Conservation (phyloP, 495 filamentous ascomycete species). For the Staphylotrichum longicolle region DNA sequence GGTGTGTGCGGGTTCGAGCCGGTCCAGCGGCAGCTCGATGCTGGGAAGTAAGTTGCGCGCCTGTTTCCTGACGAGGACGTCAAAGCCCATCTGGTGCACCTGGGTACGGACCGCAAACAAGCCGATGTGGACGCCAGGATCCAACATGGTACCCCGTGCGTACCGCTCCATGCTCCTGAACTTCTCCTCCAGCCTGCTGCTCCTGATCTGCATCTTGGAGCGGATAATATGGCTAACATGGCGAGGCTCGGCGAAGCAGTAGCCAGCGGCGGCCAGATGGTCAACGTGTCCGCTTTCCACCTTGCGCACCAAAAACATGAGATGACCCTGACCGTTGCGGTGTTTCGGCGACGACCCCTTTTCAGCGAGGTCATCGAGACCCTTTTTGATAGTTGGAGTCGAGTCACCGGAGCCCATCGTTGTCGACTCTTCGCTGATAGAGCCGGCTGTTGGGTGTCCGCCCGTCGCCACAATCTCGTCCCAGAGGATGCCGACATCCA, state of each 20-base stretch:
- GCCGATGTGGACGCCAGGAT: slow-evolving; percentile 70
- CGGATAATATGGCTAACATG: slow-evolving; percentile 68
- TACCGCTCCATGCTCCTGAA: slow-evolving; percentile 63
- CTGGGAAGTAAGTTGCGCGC: slow-evolving; percentile 67
- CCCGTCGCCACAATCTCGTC: slow-evolving; percentile 73
- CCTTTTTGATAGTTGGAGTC: not conserved
- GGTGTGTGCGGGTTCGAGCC: slow-evolving; percentile 57
- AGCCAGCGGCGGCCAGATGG: slow-evolving; percentile 68
- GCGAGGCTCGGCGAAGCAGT: slow-evolving; percentile 66
- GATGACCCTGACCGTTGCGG: slow-evolving; percentile 60
- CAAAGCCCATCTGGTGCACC: slow-evolving; percentile 62
- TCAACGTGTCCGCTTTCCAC: slow-evolving; percentile 53
- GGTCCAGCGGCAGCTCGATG: slow-evolving; percentile 54
- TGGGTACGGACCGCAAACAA: slow-evolving; percentile 72
- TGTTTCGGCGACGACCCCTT: slow-evolving; percentile 34
- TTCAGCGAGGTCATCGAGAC: slow-evolving; percentile 26
- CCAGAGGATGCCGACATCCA: slow-evolving; percentile 70
- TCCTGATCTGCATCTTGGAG: slow-evolving; percentile 66
- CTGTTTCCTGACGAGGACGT: slow-evolving; percentile 67
- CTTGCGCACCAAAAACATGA: slow-evolving; percentile 76
- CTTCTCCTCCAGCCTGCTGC: slow-evolving; percentile 50
- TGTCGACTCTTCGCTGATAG: slow-evolving; percentile 12
- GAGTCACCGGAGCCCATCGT: not conserved
- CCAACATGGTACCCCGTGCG: slow-evolving; percentile 51
- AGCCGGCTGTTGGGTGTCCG: slow-evolving; percentile 10